A percentile compares a stretch with the other conserved stretches of the same genome.
phyloP scores from a whole-genome alignment of 805 yeast species.

The Candida maesae region DNA sequence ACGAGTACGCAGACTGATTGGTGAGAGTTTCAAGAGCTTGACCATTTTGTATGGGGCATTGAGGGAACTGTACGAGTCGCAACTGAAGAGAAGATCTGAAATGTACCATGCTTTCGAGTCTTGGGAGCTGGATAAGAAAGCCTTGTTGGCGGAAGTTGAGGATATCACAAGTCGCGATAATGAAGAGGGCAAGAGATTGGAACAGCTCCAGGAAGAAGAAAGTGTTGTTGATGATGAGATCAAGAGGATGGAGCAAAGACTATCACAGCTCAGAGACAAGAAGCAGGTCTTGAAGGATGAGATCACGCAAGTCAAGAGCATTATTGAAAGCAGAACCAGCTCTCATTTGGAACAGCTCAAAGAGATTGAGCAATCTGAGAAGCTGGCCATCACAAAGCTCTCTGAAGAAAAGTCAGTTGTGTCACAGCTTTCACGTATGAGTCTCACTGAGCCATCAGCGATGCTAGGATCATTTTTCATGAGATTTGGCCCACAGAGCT shows the following conservation, averaged over 20 bases:
- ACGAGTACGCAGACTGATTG: constrained; percentile 30
- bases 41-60: constrained; percentile 37
- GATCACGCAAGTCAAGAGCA: constrained; percentile 41
- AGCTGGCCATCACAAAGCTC: constrained; percentile 30
- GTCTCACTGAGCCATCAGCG: constrained; percentile 1
- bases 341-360: constrained; percentile 38
- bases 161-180: constrained; percentile 36
- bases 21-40: constrained; percentile 32
- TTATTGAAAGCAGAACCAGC: constrained; percentile 45
- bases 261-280: constrained; percentile 32
- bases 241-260: constrained; percentile 30
- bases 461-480: constrained; percentile 17
- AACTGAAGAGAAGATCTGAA: constrained; percentile 26
- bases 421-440: constrained; percentile 1
- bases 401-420: constrained; percentile 26
- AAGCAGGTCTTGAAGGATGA: constrained; percentile 33
- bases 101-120: constrained; percentile 30
- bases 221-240: constrained; percentile 36
- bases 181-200: constrained; percentile 39
- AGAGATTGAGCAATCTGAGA: constrained; percentile 37
- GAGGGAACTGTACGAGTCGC: constrained; percentile 38
- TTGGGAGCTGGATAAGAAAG: constrained; percentile 38
- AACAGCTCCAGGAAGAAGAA: constrained; percentile 31
- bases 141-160: constrained; percentile 32
- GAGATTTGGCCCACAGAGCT: constrained; percentile 13